Evolutionary conservation across 2,329 filamentous ascomycete species (phyloP).

Genomic region (Lachnellula arida): DNA sequence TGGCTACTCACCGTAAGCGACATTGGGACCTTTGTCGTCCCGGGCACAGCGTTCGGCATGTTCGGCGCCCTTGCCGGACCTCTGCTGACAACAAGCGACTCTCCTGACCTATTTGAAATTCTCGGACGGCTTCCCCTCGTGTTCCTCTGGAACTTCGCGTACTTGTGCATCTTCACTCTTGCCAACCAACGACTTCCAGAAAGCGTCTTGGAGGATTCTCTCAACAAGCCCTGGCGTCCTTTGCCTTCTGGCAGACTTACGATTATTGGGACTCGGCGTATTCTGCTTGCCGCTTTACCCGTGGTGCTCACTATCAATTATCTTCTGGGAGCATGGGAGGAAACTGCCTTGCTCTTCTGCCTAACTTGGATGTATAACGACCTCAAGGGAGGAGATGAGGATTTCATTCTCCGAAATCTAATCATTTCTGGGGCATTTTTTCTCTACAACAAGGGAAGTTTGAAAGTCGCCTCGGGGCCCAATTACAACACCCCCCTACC

Average conservation of each 20-base stretch:
- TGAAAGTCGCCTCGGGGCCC: not conserved
- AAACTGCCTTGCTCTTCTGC: not conserved
- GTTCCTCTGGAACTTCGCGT: slow-evolving; percentile 14
- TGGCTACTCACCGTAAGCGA: slow-evolving; percentile 12
- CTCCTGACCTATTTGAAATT: not conserved
- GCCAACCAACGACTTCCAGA: slow-evolving; percentile 28
- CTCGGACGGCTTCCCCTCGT: not conserved
- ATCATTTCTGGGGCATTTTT: not conserved
- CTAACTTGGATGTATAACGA: slow-evolving; percentile 6
- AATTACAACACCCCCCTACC: not conserved
- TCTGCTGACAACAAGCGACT: not conserved
- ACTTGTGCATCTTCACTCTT: slow-evolving; percentile 28
- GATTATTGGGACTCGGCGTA: slow-evolving; percentile 15
- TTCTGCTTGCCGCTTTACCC: slow-evolving; percentile 25
- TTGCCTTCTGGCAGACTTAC: slow-evolving; percentile 18
- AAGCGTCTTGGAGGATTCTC: slow-evolving; percentile 27
- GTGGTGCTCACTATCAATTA: slow-evolving; percentile 21
- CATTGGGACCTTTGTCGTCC: slow-evolving; percentile 3
- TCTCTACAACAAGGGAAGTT: not conserved
- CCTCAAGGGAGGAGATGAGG: not conserved
- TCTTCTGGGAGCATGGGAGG: slow-evolving; percentile 2
- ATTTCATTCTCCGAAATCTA: not conserved
- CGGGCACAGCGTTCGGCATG: slow-evolving; percentile 8
- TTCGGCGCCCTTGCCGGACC: slow-evolving; percentile 1
- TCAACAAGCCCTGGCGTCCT: slow-evolving; percentile 32